Percentiles rank a stretch among this genome's conserved stretches.
These are phyloP conservation scores for Boletus sp. DNA, from an alignment of 1,284 basidiomycete species.

Conservation along the genomic window DNA sequence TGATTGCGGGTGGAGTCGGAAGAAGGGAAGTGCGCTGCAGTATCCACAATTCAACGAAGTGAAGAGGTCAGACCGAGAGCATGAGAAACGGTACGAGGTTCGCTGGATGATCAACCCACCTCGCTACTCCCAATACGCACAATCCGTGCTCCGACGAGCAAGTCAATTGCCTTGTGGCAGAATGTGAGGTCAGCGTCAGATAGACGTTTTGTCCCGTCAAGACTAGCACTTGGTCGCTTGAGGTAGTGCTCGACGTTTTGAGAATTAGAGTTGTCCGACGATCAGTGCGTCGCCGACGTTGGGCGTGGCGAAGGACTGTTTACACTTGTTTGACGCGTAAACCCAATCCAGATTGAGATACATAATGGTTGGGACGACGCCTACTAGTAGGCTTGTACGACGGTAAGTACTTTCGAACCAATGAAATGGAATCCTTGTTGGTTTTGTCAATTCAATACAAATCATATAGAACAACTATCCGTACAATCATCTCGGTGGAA, in stretches of 20 bases:
- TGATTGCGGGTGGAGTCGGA: neutral
- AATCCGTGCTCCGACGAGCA: neutral
- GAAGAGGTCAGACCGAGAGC: neutral
- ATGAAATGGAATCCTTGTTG: no score
- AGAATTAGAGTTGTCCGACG: neutral
- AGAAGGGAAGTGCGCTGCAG: neutral
- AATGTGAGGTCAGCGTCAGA: neutral
- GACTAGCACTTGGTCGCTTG: neutral
- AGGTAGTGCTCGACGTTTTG: neutral
- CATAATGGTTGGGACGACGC: no score
- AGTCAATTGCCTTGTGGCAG: neutral
- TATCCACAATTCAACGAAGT: neutral
- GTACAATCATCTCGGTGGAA: no score
- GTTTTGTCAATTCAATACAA: no score
- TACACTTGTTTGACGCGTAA: no score
- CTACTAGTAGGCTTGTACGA: no score
- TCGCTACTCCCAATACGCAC: neutral
- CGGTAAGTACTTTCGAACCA: no score
- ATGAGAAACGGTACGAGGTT: neutral
- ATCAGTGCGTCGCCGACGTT: slow-evolving; percentile 17
- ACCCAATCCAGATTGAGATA: no score
- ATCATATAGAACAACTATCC: no score
- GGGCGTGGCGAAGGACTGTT: slow-evolving; percentile 16
- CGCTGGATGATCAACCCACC: slow-evolving; percentile 5
- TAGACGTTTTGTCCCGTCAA: neutral